A percentile compares a stretch with the other conserved stretches of the same genome.
Evolutionary conservation across 164 flowering plant species (phyloP).

Genomic region (Buxus sempervirens): DNA sequence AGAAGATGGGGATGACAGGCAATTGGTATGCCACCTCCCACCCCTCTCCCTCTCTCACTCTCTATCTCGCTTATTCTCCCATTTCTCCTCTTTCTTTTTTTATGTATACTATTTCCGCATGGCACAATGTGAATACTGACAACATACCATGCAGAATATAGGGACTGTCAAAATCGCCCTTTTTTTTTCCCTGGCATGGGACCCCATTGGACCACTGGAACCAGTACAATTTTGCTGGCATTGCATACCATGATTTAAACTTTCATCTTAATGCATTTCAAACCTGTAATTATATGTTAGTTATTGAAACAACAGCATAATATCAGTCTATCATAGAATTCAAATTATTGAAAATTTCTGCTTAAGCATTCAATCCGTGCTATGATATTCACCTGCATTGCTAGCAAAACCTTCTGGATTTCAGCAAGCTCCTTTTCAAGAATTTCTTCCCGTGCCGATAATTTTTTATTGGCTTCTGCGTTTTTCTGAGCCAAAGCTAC

Average conservation of each 20-base stretch:
- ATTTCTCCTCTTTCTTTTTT: no score
- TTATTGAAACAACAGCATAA: neutral
- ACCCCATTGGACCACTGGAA: no score
- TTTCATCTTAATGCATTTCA: neutral
- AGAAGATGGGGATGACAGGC: no score
- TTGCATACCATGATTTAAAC: neutral
- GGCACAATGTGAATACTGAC: no score
- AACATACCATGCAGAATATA: no score
- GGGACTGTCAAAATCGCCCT: no score
- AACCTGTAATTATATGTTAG: neutral
- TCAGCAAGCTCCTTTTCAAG: conserved; percentile 93
- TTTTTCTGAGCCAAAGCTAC: conserved; percentile 86
- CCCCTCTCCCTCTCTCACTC: no score
- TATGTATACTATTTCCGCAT: no score
- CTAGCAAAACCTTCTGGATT: conserved; percentile 85
- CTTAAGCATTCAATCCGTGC: neutral
- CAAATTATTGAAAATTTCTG: neutral
- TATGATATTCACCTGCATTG: conserved; percentile 74
- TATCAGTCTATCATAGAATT: neutral
- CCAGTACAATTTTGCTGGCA: no score
- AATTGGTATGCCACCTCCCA: no score
- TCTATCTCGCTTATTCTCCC: no score
- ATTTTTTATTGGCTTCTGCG: conserved; percentile 83
- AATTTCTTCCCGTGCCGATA: conserved; percentile 68
- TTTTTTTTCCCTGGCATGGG: no score